A percentile compares a stretch with the other conserved stretches of the same genome.
phyloP scores from a whole-genome alignment of 2,329 filamentous ascomycete species.

The Cytospora chrysosperma region DNA sequence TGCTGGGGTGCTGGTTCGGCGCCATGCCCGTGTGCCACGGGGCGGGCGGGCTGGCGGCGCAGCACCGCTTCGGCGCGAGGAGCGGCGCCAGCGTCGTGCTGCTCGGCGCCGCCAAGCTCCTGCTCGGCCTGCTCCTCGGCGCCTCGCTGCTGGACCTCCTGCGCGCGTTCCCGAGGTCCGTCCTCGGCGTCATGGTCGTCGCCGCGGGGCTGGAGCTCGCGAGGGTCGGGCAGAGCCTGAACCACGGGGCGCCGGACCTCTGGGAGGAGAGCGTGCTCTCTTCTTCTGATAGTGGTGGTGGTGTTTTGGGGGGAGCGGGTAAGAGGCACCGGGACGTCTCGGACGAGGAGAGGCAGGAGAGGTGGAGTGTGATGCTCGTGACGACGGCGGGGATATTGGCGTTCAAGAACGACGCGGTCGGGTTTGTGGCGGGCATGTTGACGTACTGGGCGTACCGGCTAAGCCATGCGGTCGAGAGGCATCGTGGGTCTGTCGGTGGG shows the following conservation, averaged over 20 bases:
- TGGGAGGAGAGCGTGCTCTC: constrained; percentile 48
- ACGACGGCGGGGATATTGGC: constrained; percentile 80
- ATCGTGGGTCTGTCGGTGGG: constrained; percentile 20
- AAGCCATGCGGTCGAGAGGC: constrained; percentile 38
- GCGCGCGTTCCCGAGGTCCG: constrained; percentile 67
- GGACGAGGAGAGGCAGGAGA: constrained; percentile 67
- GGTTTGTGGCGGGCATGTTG: constrained; percentile 77
- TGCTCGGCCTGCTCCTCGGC: constrained; percentile 74
- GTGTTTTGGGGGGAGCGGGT: constrained; percentile 30
- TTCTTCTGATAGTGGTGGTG: constrained; percentile 39
- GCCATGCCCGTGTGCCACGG: constrained; percentile 96
- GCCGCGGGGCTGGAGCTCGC: constrained; percentile 86
- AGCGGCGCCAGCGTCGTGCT: constrained; percentile 82
- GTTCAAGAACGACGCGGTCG: constrained; percentile 87
- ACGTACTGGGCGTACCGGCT: constrained; percentile 69
- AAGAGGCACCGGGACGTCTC: constrained; percentile 54
- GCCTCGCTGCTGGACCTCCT: constrained; percentile 71
- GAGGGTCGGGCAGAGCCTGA: constrained; percentile 80
- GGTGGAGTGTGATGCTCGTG: constrained; percentile 88
- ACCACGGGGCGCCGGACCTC: constrained; percentile 64
- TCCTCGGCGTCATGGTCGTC: constrained; percentile 86
- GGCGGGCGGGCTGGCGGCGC: constrained; percentile 84
- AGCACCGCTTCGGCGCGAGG: constrained; percentile 87
- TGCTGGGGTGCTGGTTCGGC: constrained; percentile 85
- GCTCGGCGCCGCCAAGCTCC: constrained; percentile 72